A percentile compares a stretch with the other conserved stretches of the same genome.
These are phyloP conservation scores for Dothistroma pini DNA, from an alignment of 2,329 filamentous ascomycete genomes.

Conservation along the genomic window DNA sequence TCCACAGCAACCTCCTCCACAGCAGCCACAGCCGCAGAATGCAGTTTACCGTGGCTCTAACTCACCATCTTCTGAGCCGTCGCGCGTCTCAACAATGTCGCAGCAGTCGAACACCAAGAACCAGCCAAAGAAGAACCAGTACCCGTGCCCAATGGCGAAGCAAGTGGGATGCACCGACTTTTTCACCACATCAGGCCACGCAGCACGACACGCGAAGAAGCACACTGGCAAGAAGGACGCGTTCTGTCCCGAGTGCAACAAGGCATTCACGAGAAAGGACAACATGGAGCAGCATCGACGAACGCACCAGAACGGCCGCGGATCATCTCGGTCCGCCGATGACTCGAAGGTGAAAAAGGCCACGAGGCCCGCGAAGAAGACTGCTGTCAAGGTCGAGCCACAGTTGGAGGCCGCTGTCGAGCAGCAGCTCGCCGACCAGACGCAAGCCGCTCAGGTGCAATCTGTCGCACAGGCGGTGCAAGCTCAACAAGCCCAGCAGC, in stretches of 20 bases:
- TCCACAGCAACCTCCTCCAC: slow-evolving; percentile 15
- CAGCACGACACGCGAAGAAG: slow-evolving; percentile 80
- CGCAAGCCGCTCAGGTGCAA: slow-evolving; percentile 21
- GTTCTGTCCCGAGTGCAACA: slow-evolving; percentile 66
- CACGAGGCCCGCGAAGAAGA: slow-evolving; percentile 36
- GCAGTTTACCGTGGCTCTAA: slow-evolving; percentile 2
- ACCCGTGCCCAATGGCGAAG: slow-evolving; percentile 70
- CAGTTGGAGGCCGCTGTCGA: slow-evolving; percentile 35
- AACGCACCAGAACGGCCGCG: slow-evolving; percentile 61
- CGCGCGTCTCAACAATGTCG: slow-evolving; percentile 40
- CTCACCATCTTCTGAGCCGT: neutral
- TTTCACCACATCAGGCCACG: slow-evolving; percentile 80
- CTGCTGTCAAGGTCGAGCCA: slow-evolving; percentile 27
- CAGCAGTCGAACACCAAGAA: slow-evolving; percentile 46
- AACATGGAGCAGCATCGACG: slow-evolving; percentile 86
- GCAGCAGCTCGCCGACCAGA: slow-evolving; percentile 33
- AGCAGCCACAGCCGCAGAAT: slow-evolving; percentile 12
- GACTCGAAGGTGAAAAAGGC: slow-evolving; percentile 45
- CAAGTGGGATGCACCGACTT: slow-evolving; percentile 70
- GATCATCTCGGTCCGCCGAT: slow-evolving; percentile 39
- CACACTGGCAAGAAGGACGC: slow-evolving; percentile 79
- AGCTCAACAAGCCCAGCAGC: slow-evolving; percentile 22
- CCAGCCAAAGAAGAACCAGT: slow-evolving; percentile 59
- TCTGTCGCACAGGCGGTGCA: slow-evolving; percentile 12
- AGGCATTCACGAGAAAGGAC: slow-evolving; percentile 77